Conservation (phyloP, 805 yeast species). For the Kuraishia cidri region DNA sequence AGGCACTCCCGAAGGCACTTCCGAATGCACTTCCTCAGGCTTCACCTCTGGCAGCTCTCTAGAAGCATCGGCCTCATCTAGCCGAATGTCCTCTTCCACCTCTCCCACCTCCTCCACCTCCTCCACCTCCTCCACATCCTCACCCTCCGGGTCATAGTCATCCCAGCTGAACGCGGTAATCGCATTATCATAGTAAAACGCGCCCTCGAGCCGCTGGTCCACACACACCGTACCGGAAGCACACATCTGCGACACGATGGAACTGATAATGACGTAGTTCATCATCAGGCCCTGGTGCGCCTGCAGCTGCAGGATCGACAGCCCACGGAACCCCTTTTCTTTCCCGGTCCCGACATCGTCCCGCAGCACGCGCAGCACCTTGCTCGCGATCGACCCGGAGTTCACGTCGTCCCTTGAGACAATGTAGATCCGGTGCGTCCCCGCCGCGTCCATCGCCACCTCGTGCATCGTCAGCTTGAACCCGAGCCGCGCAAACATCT, state of each 20-base stretch:
- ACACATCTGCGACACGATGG: constrained; percentile 13
- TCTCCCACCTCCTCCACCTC: too few species aligned
- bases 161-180: constrained; percentile 13
- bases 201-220: constrained; percentile 19
- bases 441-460: constrained; percentile 21
- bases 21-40: too few species aligned
- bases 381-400: constrained; percentile 13
- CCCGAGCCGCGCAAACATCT: constrained; percentile 39
- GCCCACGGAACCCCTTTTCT: constrained; percentile 9
- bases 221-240: constrained; percentile 15
- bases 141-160: too few species aligned
- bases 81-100: too few species aligned
- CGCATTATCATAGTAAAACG: constrained; percentile 17
- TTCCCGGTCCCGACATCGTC: background rate
- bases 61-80: too few species aligned
- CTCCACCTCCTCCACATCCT: too few species aligned
- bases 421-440: constrained; percentile 10
- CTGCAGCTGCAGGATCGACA: constrained; percentile 19
- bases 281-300: constrained; percentile 12
- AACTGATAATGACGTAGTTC: constrained; percentile 18
- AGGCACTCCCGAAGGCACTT: too few species aligned
- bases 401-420: constrained; percentile 14
- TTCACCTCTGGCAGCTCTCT: too few species aligned
- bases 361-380: constrained; percentile 10
- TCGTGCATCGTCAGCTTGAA: constrained; percentile 17